A percentile compares a stretch with the other conserved stretches of the same genome.
These are phyloP conservation scores for Trichoderma asperellum DNA, from an alignment of 2,329 filamentous ascomycete species.

Conservation along the genomic window DNA sequence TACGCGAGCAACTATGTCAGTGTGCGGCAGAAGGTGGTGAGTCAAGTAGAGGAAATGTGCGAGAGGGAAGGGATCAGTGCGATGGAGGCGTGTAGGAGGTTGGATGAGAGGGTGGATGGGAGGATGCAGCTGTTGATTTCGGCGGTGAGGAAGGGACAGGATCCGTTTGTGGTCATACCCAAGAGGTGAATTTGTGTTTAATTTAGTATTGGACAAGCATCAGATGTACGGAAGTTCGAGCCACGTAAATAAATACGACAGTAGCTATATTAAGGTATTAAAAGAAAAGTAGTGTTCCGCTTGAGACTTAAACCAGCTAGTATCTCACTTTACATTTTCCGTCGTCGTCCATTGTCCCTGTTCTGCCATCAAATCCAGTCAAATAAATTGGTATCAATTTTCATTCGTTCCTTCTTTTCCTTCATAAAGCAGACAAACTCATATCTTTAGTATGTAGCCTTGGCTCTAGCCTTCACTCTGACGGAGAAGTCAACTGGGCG, in stretches of 20 bases:
- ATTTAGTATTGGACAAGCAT: too few relatives aligned
- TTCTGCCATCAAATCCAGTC: not conserved
- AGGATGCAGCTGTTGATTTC: conserved; percentile 34
- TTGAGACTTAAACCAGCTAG: not conserved
- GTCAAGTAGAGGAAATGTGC: conserved; percentile 32
- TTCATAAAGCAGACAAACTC: not conserved
- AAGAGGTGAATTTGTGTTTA: not conserved
- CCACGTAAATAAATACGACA: not conserved
- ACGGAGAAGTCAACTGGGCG: conserved; percentile 52
- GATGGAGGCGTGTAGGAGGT: conserved; percentile 27
- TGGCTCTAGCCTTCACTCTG: conserved; percentile 47
- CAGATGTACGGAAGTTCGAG: not conserved
- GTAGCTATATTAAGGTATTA: not conserved
- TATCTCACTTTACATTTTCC: not conserved
- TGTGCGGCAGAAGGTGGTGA: conserved; percentile 33
- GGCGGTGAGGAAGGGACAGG: conserved; percentile 31
- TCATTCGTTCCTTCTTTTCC: not conserved
- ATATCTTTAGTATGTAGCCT: conserved; percentile 30
- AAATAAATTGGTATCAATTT: not conserved
- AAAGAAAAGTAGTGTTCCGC: not conserved
- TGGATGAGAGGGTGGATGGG: conserved; percentile 35
- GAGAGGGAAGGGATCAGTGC: not conserved
- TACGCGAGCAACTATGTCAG: conserved; percentile 38
- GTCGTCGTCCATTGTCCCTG: not conserved
- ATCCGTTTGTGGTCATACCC: conserved; percentile 35